Evolutionary conservation across 2,329 filamentous ascomycete genomes (phyloP).

Genomic region (Aplosporella prunicola): DNA sequence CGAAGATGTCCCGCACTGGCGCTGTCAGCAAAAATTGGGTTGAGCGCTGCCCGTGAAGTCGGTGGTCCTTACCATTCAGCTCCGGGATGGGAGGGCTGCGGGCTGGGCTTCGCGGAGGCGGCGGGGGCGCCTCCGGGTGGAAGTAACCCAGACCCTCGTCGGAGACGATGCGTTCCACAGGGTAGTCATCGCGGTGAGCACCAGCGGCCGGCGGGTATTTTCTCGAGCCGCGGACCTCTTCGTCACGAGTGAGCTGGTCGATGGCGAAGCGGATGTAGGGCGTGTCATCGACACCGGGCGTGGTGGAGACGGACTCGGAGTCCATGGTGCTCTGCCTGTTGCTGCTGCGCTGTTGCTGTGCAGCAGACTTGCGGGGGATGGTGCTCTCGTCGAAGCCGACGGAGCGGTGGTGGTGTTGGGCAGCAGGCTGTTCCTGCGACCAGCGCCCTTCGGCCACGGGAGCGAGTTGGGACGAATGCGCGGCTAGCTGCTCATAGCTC

Average conservation of each 20-base stretch:
- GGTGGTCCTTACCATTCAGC: slow-evolving; percentile 1
- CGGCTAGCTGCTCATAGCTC: slow-evolving; percentile 28
- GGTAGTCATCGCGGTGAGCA: slow-evolving; percentile 33
- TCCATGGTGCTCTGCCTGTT: slow-evolving; percentile 15
- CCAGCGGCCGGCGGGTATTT: slow-evolving; percentile 32
- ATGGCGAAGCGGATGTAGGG: slow-evolving; percentile 87
- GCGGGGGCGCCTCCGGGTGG: not conserved
- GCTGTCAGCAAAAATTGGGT: slow-evolving; percentile 1
- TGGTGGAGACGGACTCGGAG: slow-evolving; percentile 25
- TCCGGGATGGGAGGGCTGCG: slow-evolving; percentile 5
- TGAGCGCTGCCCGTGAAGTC: too few relatives aligned
- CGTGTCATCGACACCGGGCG: slow-evolving; percentile 69
- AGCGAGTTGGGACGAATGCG: slow-evolving; percentile 4
- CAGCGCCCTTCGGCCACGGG: slow-evolving; percentile 5
- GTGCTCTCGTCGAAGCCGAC: slow-evolving; percentile 21
- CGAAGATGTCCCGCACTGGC: slow-evolving; percentile 19
- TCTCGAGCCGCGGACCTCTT: slow-evolving; percentile 49
- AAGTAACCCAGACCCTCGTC: slow-evolving; percentile 17
- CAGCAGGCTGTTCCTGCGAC: slow-evolving; percentile 1
- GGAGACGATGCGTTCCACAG: slow-evolving; percentile 41
- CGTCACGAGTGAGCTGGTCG: slow-evolving; percentile 71
- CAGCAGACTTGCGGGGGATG: slow-evolving; percentile 4
- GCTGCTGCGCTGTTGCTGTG: not conserved
- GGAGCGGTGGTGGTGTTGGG: slow-evolving; percentile 17
- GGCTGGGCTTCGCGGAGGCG: slow-evolving; percentile 1